These are phyloP conservation scores for Blastobotrys chiropterorum DNA, from an alignment of 805 yeast species.

Conservation along the genomic window DNA sequence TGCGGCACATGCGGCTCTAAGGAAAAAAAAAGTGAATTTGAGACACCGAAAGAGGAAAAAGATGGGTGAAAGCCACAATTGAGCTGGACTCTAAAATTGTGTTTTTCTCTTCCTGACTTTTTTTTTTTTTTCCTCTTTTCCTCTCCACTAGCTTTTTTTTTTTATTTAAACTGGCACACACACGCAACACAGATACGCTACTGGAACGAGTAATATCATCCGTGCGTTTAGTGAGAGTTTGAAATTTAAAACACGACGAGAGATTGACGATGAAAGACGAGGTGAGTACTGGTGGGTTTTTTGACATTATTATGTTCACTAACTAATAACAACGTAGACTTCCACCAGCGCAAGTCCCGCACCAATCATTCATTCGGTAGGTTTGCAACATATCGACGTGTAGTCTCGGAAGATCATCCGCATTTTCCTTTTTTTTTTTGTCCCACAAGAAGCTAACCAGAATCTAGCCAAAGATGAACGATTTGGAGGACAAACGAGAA, in stretches of 20 bases:
- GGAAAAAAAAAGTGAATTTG: not conserved
- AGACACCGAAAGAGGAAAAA: not conserved
- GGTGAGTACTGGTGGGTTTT: not conserved
- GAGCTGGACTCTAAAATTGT: not conserved
- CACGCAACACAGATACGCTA: too few relatives aligned
- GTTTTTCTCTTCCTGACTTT: not conserved
- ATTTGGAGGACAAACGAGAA: conserved; percentile 9
- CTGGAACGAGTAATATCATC: too few relatives aligned
- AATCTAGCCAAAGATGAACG: not conserved
- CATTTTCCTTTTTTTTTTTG: not conserved
- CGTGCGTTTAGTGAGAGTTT: not conserved
- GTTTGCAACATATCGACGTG: not conserved
- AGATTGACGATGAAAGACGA: not conserved
- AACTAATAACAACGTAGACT: not conserved
- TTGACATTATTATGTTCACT: not conserved
- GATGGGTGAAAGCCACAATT: not conserved
- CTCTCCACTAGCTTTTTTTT: not conserved
- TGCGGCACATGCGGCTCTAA: not conserved
- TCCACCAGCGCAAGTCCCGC: not conserved
- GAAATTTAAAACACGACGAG: not conserved
- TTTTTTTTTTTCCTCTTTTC: not conserved
- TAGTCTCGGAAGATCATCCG: too few relatives aligned
- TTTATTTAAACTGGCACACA: too few relatives aligned
- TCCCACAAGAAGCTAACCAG: too few relatives aligned
- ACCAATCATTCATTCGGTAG: not conserved